These are phyloP conservation scores for Fagus sylvatica DNA, from an alignment of 306 rosid genomes.

Conservation along the genomic window DNA sequence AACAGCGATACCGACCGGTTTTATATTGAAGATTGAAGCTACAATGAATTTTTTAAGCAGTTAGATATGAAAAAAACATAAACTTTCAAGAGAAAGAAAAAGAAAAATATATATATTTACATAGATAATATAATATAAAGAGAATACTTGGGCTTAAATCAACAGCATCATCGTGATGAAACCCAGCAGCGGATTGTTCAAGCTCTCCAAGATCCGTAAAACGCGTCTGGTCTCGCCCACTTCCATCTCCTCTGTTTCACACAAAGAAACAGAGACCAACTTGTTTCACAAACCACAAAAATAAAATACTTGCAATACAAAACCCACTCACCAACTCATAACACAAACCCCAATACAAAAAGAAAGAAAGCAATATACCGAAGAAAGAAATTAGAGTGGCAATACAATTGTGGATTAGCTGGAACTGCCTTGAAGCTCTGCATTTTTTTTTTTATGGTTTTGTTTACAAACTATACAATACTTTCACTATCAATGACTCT, in stretches of 20 bases:
- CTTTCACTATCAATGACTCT: not conserved
- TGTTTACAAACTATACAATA: not conserved
- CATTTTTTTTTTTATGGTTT: slow-evolving; percentile 35
- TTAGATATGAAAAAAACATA: not conserved
- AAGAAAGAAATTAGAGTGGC: slow-evolving; percentile 52
- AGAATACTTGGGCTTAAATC: slow-evolving; percentile 78
- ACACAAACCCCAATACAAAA: not conserved
- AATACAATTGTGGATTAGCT: slow-evolving; percentile 47
- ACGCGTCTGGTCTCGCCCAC: slow-evolving; percentile 44
- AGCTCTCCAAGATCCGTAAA: slow-evolving; percentile 69
- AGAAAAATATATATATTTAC: not conserved
- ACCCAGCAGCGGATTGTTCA: slow-evolving; percentile 57
- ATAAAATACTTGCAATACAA: not conserved
- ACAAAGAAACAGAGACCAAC: slow-evolving; percentile 36
- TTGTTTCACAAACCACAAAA: slow-evolving; percentile 10
- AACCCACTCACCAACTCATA: slow-evolving; percentile 6
- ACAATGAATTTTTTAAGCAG: slow-evolving; percentile 7
- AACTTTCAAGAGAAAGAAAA: not conserved
- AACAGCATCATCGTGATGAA: slow-evolving; percentile 65
- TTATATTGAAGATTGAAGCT: slow-evolving; percentile 66
- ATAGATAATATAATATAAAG: slow-evolving; percentile 3
- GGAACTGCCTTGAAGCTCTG: slow-evolving; percentile 60
- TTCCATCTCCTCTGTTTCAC: slow-evolving; percentile 71
- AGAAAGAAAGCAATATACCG: slow-evolving; percentile 31
- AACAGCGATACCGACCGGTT: slow-evolving; percentile 51